These are phyloP conservation scores for Saturnispora halmiae DNA, from an alignment of 805 yeast genomes.

Conservation along the genomic window DNA sequence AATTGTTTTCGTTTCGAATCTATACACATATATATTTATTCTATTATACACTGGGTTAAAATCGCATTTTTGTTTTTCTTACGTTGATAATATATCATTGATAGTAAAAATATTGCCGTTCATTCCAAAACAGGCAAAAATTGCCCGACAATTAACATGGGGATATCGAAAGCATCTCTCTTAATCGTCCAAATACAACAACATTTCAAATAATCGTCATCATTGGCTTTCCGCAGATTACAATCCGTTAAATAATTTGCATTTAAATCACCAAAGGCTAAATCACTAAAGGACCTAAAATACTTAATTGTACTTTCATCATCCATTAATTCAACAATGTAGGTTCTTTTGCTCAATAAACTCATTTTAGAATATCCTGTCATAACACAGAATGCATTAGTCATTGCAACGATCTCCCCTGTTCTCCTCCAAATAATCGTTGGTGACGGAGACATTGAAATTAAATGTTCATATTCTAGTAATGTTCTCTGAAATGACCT, in stretches of 20 bases:
- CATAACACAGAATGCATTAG: constrained; percentile 62
- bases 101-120: neutral
- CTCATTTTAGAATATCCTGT: constrained; percentile 56
- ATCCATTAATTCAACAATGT: constrained; percentile 76
- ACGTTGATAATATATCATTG: too few species aligned
- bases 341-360: constrained; percentile 49
- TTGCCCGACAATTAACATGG: constrained; percentile 77
- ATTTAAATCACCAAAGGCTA: constrained; percentile 61
- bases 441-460: constrained; percentile 60
- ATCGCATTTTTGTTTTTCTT: neutral
- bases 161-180: constrained; percentile 74
- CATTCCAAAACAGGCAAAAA: constrained; percentile 53
- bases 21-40: neutral
- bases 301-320: constrained; percentile 65
- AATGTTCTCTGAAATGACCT: constrained; percentile 47
- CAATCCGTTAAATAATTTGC: constrained; percentile 45
- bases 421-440: constrained; percentile 81
- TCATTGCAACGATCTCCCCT: constrained; percentile 74
- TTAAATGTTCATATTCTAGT: constrained; percentile 47
- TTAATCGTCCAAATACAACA: constrained; percentile 82
- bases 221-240: constrained; percentile 32
- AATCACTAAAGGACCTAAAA: constrained; percentile 58
- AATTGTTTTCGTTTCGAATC: neutral
- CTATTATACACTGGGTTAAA: neutral
- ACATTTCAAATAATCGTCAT: constrained; percentile 41